Evolutionary conservation across 176 grass and related monocot genomes (phyloP), one percentile per base, ranked within the genome.

Genomic region (Juncus effusus): DNA sequence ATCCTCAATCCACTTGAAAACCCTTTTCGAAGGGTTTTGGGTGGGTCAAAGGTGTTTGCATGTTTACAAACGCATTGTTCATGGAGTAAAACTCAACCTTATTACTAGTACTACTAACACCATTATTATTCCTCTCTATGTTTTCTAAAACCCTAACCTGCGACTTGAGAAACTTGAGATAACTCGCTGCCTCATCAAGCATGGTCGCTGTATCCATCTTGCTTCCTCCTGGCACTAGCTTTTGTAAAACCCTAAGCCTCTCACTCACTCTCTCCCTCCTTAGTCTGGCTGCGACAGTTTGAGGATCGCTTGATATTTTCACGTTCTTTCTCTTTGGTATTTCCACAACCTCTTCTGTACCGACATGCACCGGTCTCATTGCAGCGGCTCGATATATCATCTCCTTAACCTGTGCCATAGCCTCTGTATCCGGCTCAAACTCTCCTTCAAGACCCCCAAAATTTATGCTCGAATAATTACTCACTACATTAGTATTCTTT

Each of bases 181-280:
- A 95, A 76, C 78, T 95, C 19, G 82, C 90, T 11, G 90, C 90
- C 70, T 95, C 90, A 78, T 95, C 90, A 16, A 95, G 86, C 90
- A 95, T 95, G 11, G 90, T 83, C 36, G 86, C 90, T 35, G 90
- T 95, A 75, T 95, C 90, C 90, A 95, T 89, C 85, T 89, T 95
- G 65, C 69, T 89, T 13, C 90, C 90, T 1, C 90, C 90, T 2
- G 90, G 90, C 42, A 95, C 90, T 7, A 95, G 74, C 67, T 65
- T 76, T 66, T 95, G 90, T 69, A 95, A 86, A 63, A 83, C 82
- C 69, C 85, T 81, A 14, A 95, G 79, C 64, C 80, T 84, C 60
- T 95, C 82, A 59, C 82, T 76, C 3, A 95, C 84, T 38, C 90
- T 81, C 61, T 95, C 90, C 50, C 90, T 87, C 52, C 90, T 78